Evolutionary conservation across 164 flowering plant genomes (phyloP).

Genomic region (Umbilicus rupestris): DNA sequence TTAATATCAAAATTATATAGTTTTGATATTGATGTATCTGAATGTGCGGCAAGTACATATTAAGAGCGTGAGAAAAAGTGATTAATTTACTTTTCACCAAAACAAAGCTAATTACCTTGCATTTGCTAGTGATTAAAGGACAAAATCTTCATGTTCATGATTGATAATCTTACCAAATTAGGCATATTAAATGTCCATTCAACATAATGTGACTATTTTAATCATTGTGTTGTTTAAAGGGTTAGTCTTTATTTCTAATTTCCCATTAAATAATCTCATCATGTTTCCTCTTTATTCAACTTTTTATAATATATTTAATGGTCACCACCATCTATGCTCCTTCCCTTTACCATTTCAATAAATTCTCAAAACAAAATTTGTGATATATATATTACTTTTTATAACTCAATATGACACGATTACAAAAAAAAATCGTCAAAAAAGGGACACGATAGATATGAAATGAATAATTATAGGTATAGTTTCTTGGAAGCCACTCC

Average conservation of each 20-base stretch:
- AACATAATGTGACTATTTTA: neutral
- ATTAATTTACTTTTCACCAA: slow-evolving; percentile 1
- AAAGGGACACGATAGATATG: too few relatives aligned
- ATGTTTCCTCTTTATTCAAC: neutral
- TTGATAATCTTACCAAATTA: slow-evolving; percentile 7
- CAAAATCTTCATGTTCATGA: slow-evolving; percentile 2
- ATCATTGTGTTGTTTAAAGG: slow-evolving; percentile 4
- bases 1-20: too few relatives aligned
- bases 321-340: slow-evolving; percentile 1
- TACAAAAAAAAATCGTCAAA: slow-evolving; percentile 9
- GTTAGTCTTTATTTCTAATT: neutral
- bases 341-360: neutral
- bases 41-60: too few relatives aligned
- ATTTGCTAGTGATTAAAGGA: slow-evolving; percentile 1
- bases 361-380: neutral
- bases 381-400: too few relatives aligned
- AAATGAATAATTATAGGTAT: neutral
- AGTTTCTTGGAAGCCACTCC: slow-evolving; percentile 41
- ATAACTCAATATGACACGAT: too few relatives aligned
- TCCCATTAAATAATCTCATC: slow-evolving; percentile 1
- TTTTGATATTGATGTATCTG: too few relatives aligned
- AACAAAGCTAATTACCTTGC: slow-evolving; percentile 3
- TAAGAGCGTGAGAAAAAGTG: too few relatives aligned
- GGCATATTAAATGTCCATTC: slow-evolving; percentile 5
- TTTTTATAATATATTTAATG: neutral